Percentiles rank a stretch among this genome's conserved stretches.
These are phyloP conservation scores for Fraxinus dipetala DNA, from an alignment of 305 asterid genomes.

Conservation along the genomic window DNA sequence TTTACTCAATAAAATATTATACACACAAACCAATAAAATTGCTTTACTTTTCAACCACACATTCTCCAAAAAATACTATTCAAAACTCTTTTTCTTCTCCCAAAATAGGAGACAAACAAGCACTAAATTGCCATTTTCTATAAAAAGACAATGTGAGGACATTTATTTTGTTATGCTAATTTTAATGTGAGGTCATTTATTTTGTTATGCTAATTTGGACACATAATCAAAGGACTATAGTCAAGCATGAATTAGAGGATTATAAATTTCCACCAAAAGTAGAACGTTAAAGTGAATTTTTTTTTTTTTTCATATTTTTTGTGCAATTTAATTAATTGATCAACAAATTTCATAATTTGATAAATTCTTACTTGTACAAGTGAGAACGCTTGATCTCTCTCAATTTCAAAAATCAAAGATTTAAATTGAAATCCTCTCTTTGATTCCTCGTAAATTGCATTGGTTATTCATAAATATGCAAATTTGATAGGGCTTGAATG, in stretches of 20 bases:
- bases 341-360: not conserved
- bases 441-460: not conserved
- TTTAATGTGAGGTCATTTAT: not conserved
- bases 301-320: not conserved
- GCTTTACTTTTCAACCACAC: too few relatives aligned
- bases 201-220: not conserved
- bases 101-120: too few relatives aligned
- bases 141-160: not conserved
- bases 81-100: too few relatives aligned
- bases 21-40: too few relatives aligned
- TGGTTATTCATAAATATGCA: not conserved
- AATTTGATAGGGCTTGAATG: not conserved
- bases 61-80: too few relatives aligned
- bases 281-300: not conserved
- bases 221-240: not conserved
- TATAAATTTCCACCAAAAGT: not conserved
- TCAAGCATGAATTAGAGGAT: not conserved
- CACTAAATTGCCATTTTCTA: not conserved
- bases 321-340: not conserved
- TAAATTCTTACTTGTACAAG: not conserved
- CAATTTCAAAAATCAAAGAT: too few relatives aligned
- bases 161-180: not conserved
- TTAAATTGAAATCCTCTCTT: not conserved
- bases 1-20: too few relatives aligned
- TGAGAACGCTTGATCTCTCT: not conserved